Evolutionary conservation across 1,284 basidiomycete species (phyloP).

Genomic region (Rugosomyces carneus): DNA sequence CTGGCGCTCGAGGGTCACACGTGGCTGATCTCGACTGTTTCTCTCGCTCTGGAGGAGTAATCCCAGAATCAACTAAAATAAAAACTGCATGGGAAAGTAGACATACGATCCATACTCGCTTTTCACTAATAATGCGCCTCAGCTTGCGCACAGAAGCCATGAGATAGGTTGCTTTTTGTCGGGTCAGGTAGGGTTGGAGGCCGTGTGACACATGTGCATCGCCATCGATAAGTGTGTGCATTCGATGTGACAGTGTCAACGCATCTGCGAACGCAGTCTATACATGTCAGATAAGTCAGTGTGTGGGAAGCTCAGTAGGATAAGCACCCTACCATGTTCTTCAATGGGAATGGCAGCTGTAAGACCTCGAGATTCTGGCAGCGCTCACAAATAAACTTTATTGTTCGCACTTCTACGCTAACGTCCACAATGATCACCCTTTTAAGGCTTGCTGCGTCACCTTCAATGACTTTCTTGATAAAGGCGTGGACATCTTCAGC

Average conservation of each 20-base stretch:
- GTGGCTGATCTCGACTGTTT: constrained; percentile 3
- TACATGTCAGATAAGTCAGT: neutral
- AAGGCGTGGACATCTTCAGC: constrained; percentile 31
- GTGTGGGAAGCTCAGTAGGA: constrained; percentile 9
- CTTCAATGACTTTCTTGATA: constrained; percentile 37
- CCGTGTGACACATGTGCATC: constrained; percentile 41
- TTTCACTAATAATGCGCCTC: constrained; percentile 44
- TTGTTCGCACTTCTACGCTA: constrained; percentile 30
- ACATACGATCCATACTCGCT: constrained; percentile 54
- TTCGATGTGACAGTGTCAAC: constrained; percentile 31
- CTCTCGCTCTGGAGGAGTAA: constrained; percentile 2
- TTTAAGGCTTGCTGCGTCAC: constrained; percentile 38
- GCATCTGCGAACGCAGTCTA: constrained; percentile 29
- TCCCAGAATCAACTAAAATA: neutral
- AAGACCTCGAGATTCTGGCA: constrained; percentile 46
- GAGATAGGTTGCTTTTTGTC: constrained; percentile 36
- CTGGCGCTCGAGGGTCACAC: constrained; percentile 15
- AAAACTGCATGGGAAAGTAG: constrained; percentile 1
- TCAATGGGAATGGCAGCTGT: constrained; percentile 42
- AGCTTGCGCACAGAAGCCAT: constrained; percentile 37
- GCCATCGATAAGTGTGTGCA: constrained; percentile 46
- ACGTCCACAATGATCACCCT: constrained; percentile 46
- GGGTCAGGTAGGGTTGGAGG: constrained; percentile 34
- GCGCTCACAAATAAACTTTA: constrained; percentile 35
- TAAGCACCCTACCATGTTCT: constrained; percentile 38